Base-by-base conservation (phyloP, 805 yeast genomes). In the Candida sakaeoensis region DNA sequence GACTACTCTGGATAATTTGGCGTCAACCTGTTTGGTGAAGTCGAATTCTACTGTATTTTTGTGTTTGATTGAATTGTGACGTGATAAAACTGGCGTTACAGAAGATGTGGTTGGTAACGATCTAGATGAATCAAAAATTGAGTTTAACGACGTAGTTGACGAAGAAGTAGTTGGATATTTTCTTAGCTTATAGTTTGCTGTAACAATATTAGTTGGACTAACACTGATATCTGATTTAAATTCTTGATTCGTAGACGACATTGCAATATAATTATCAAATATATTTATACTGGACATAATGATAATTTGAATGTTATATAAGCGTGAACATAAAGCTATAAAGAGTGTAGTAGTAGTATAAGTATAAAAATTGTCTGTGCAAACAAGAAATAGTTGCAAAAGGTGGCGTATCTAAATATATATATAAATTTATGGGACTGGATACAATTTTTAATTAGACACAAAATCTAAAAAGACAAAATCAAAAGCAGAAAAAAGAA, bases 111-210 rank as follows among this genome's bases (percentile, higher is more conserved):
- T 40, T 13, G 43, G 14, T 10, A 30, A 33, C 8, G 44, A 33
- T 16, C 24, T 30, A 2, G 42, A 17, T 3, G 44, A 32, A 45
- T 58, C 60, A 38, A 61, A 61, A 16, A 61, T 49, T 31, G 65
- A 59, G 41, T 57, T 55, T 33, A 61, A 55, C 16, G 66, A 60
- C 10, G 56, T 51, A 29, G 38, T 36, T 1, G 50, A 47, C 24
- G 33, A 25, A 13, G 13, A 27, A 2, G 35, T 17, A 25, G 33
- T 25, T n/a, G 22, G n/a, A 21, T 21, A 23, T 33, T 21, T 26
- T 12, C 29, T 33, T 33, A 29, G 16, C n/a, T 15, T 12, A 25
- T 17, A 19, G 24, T 21, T 21, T 6, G 24, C 9, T 21, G 24
- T 21, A 21, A 9, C n/a, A 29, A 5, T 13, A 5, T 9, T 29